Evolutionary conservation across 202 grass and related monocot species (phyloP).

Genomic region (Musa balbisiana): DNA sequence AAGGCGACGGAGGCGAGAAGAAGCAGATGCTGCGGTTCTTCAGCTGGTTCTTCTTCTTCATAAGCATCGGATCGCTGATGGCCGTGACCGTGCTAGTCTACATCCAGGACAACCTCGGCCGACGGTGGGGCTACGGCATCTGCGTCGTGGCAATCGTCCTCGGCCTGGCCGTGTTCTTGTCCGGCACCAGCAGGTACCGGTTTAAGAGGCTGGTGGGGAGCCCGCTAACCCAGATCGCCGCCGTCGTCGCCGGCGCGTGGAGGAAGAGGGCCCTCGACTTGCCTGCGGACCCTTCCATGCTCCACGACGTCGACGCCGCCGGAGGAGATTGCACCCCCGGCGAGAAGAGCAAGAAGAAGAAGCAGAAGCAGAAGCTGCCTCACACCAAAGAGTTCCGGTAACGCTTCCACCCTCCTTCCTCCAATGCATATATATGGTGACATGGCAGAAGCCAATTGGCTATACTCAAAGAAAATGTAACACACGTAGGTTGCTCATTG

Average conservation of each 20-base stretch:
- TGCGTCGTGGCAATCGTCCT: constrained; percentile 26
- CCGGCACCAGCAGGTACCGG: constrained; percentile 38
- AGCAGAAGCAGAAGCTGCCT: too few species aligned
- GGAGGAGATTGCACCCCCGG: not conserved
- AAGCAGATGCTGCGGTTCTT: constrained; percentile 42
- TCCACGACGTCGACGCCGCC: too few species aligned
- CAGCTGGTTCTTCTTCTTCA: constrained; percentile 11
- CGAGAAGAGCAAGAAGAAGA: not conserved
- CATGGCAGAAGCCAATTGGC: too few species aligned
- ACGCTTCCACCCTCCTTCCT: not conserved
- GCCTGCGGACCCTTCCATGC: constrained; percentile 9
- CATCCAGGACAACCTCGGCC: too few species aligned
- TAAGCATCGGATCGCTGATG: constrained; percentile 32
- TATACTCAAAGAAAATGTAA: too few species aligned
- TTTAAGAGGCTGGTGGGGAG: constrained; percentile 58
- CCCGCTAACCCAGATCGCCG: constrained; percentile 51
- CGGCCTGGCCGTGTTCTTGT: constrained; percentile 38
- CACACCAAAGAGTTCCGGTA: too few species aligned
- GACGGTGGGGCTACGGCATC: too few species aligned
- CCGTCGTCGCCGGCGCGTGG: constrained; percentile 35
- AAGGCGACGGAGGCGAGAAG: constrained; percentile 35
- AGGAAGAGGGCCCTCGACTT: constrained; percentile 32
- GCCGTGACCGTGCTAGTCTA: constrained; percentile 29
- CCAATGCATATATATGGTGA: too few species aligned
- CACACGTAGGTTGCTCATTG: too few species aligned